Evolutionary conservation across 1,139 yeast species (phyloP), one percentile per base, ranked within the genome.

Genomic region (Saccharomyces uvarum): DNA sequence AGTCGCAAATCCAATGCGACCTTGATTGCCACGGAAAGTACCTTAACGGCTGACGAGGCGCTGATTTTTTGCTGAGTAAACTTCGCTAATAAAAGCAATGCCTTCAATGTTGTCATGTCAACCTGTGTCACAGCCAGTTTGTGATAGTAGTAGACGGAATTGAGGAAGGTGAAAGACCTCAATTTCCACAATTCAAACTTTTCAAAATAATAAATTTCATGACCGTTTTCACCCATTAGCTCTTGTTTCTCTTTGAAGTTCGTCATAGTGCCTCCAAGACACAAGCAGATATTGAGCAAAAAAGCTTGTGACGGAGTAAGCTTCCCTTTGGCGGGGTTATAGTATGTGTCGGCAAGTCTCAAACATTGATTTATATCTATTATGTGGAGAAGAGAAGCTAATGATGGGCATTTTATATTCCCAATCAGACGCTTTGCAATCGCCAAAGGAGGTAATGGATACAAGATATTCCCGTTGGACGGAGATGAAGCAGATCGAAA

Each of bases 141-240:
- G 50, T 64, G 65, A 42, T 61, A 67, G 49, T 61, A 66, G 50
- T 59, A 61, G 55, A 64, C 58, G 28, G 66, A 57, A 52, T 66
- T 65, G 31, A 62, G 53, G 11, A 65, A 54, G 29, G 60, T 57
- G 26, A 38, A 38, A 3, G 44, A 38, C 19, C 44, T 38, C 21
- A 38, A 19, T 13, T 24, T 38, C 44, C 44, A 38, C 26, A 38
- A 19, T 19, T 38, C 44, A 19, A 38, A 38, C n/a, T 38, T 38
- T 7, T 38, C 44, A 38, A 38, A 38, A 38, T 58, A 31, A 59
- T 53, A 44, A 57, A 38, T 38, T 58, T 59, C 8, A 59, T 54
- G 14, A 59, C 53, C 19, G 11, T 13, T 24, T 38, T 38, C 44
- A 38, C 19, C 44, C 7, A 38, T 16, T 9, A 38, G 44, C 44